A percentile compares a stretch with the other conserved stretches of the same genome.
phyloP scores from a whole-genome alignment of 2,329 filamentous ascomycete genomes.

The Phialocephala sp. region DNA sequence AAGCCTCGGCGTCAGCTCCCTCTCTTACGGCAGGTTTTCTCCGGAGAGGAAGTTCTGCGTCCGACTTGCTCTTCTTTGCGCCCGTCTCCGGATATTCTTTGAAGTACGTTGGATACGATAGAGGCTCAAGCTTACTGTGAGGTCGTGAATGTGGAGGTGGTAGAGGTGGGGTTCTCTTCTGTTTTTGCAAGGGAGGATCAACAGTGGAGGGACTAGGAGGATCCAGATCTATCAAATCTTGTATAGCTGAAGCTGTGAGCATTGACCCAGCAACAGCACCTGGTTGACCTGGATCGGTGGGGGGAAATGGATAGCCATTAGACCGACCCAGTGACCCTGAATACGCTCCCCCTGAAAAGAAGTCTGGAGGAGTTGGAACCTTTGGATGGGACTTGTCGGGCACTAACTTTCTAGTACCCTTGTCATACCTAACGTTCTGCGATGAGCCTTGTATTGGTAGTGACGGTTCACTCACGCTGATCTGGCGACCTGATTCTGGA shows the following conservation, averaged over 20 bases:
- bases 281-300: slow-evolving; percentile 38
- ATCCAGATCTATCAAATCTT: slow-evolving; percentile 38
- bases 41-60: slow-evolving; percentile 41
- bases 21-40: slow-evolving; percentile 33
- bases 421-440: slow-evolving; percentile 41
- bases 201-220: slow-evolving; percentile 26
- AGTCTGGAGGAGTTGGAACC: slow-evolving; percentile 35
- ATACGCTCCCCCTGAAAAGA: slow-evolving; percentile 33
- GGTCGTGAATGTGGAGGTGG: slow-evolving; percentile 35
- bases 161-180: slow-evolving; percentile 41
- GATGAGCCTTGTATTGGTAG: slow-evolving; percentile 24
- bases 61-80: slow-evolving; percentile 36
- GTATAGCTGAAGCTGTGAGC: slow-evolving; percentile 33
- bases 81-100: slow-evolving; percentile 45
- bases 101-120: slow-evolving; percentile 45
- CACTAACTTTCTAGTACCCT: slow-evolving; percentile 41
- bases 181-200: slow-evolving; percentile 33
- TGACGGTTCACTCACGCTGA: slow-evolving; percentile 30
- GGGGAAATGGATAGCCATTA: slow-evolving; percentile 42
- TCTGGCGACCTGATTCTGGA: slow-evolving; percentile 33
- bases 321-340: slow-evolving; percentile 33
- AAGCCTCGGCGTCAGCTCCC: slow-evolving; percentile 18
- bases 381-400: slow-evolving; percentile 30
- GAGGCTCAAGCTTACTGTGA: slow-evolving; percentile 46
- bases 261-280: slow-evolving; percentile 38